These are phyloP conservation scores for Backusella luteola DNA, from an alignment of 192 early-diverging fungal genomes.

Conservation along the genomic window DNA sequence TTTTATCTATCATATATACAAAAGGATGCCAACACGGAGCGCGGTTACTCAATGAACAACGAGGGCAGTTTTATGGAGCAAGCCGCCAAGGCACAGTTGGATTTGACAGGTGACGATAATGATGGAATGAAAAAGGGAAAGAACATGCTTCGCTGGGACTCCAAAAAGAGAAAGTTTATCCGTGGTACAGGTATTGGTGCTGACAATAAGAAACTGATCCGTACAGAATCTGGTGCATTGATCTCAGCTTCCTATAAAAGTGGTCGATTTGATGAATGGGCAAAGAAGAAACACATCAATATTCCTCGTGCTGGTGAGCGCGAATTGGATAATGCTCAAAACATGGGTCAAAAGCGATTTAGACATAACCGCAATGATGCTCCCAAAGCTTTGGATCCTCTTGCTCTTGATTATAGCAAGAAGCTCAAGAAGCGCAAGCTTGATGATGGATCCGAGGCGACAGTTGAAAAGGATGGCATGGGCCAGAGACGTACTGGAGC, in stretches of 20 bases:
- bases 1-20: slow-evolving; percentile 89
- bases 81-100: slow-evolving; percentile 71
- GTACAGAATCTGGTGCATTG: slow-evolving; percentile 86
- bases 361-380: slow-evolving; percentile 74
- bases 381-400: slow-evolving; percentile 70
- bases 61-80: slow-evolving; percentile 80
- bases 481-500: slow-evolving; percentile 38
- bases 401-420: slow-evolving; percentile 60
- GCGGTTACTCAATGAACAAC: slow-evolving; percentile 73
- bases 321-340: slow-evolving; percentile 62
- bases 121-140: slow-evolving; percentile 53
- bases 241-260: slow-evolving; percentile 88
- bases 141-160: slow-evolving; percentile 86
- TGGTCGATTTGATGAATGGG: slow-evolving; percentile 88
- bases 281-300: slow-evolving; percentile 78
- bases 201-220: slow-evolving; percentile 96
- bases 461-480: slow-evolving; percentile 33
- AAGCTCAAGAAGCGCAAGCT: slow-evolving; percentile 59
- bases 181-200: slow-evolving; percentile 77
- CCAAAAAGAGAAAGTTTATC: slow-evolving; percentile 91
- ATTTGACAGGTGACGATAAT: slow-evolving; percentile 82
- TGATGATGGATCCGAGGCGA: slow-evolving; percentile 45
- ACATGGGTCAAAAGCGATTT: slow-evolving; percentile 59
- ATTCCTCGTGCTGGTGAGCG: slow-evolving; percentile 85
- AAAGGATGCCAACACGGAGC: slow-evolving; percentile 84